phyloP scores from a whole-genome alignment of 2,329 filamentous ascomycete species.

The Colletotrichum gigasporum region DNA sequence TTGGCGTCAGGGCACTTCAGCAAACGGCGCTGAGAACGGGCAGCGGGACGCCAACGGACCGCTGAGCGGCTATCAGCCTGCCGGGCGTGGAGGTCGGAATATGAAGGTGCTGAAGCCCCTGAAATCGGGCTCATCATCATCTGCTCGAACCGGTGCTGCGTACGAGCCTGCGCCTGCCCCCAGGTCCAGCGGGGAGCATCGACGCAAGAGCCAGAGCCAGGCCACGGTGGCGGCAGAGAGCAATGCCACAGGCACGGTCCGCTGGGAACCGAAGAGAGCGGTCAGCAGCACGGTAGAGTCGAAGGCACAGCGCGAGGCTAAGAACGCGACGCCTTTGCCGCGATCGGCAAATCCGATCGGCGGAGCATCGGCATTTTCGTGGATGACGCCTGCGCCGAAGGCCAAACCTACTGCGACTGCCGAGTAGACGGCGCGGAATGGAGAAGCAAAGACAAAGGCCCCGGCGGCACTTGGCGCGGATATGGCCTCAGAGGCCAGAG shows the following conservation, averaged over 20 bases:
- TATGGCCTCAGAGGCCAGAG: conserved; percentile 4
- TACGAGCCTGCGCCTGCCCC: conserved; percentile 60
- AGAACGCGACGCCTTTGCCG: conserved; percentile 52
- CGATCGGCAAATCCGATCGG: conserved; percentile 84
- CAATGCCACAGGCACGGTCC: conserved; percentile 55
- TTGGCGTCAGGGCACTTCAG: conserved; percentile 69
- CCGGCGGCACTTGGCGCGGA: conserved; percentile 17
- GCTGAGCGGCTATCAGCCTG: conserved; percentile 75
- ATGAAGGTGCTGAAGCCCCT: conserved; percentile 92
- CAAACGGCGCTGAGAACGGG: conserved; percentile 61
- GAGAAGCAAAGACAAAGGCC: conserved; percentile 1
- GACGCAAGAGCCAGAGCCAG: conserved; percentile 67
- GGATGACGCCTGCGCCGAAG: conserved; percentile 74
- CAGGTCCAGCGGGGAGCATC: conserved; percentile 58
- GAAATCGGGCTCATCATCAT: conserved; percentile 65
- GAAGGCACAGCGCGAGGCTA: conserved; percentile 37
- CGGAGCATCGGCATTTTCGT: conserved; percentile 92
- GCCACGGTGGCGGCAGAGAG: conserved; percentile 59
- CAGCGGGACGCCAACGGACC: conserved; percentile 60
- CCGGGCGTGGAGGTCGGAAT: conserved; percentile 68
- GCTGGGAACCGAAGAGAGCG: conserved; percentile 65
- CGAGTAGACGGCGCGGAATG: conserved; percentile 16
- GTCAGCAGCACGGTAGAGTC: conserved; percentile 46
- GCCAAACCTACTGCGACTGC: conserved; percentile 46
- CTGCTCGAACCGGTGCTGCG: conserved; percentile 58